A percentile compares a stretch with the other conserved stretches of the same genome.
Conservation (phyloP, 2,329 filamentous ascomycete genomes). For the Pseudopithomyces chartarum region DNA sequence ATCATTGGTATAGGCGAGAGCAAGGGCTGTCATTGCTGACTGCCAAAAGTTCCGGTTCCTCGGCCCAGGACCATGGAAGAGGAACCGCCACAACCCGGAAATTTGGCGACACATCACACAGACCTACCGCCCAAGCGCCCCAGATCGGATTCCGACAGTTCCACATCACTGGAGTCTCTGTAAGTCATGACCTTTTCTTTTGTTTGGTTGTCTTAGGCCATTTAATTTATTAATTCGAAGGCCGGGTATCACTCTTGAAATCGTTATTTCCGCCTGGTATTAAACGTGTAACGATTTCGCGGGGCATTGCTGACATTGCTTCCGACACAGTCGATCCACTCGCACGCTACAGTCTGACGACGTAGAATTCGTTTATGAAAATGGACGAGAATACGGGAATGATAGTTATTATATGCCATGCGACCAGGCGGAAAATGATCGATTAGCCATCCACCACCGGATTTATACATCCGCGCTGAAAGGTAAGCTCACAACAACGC, state of each 20-base stretch:
- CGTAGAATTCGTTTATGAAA: conserved; percentile 63
- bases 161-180: conserved; percentile 39
- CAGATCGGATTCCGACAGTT: conserved; percentile 38
- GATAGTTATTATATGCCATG: conserved; percentile 69
- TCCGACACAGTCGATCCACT: conserved; percentile 35
- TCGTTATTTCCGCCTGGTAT: not conserved
- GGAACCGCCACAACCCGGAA: conserved; percentile 44
- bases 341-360: conserved; percentile 50
- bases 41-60: conserved; percentile 8
- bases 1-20: conserved; percentile 7
- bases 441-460: conserved; percentile 66
- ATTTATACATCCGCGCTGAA: conserved; percentile 57
- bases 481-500: conserved; percentile 44
- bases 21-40: conserved; percentile 12
- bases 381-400: conserved; percentile 66
- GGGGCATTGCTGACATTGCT: not conserved
- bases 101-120: conserved; percentile 41
- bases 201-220: not conserved
- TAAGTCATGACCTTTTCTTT: conserved; percentile 26
- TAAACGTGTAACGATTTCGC: not conserved
- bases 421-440: conserved; percentile 68
- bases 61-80: conserved; percentile 44
- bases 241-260: too few species aligned
- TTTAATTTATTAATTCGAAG: too few species aligned
- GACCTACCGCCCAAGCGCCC: conserved; percentile 39